A percentile compares a stretch with the other conserved stretches of the same genome.
These are phyloP conservation scores for Aspergillus nidulans DNA, from an alignment of 495 filamentous ascomycete genomes.

Conservation along the genomic window DNA sequence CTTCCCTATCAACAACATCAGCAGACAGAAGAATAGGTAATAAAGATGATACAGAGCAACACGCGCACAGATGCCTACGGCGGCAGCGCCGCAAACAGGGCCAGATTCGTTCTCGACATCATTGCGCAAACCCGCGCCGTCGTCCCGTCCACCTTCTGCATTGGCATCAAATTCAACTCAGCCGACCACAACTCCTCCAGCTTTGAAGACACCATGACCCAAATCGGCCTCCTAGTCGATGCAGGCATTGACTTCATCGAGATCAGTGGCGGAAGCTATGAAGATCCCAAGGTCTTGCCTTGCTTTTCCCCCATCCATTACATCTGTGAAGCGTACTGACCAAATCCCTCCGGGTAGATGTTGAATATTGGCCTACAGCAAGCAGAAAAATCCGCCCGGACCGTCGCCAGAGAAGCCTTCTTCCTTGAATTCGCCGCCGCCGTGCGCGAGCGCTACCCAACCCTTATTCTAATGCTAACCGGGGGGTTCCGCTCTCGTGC, in stretches of 20 bases:
- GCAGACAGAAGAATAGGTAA: not conserved
- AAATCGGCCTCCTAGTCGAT: slow-evolving; percentile 46
- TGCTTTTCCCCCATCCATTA: not conserved
- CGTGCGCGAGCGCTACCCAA: slow-evolving; percentile 40
- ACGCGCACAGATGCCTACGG: slow-evolving; percentile 46
- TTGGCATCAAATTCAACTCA: slow-evolving; percentile 62
- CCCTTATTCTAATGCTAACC: slow-evolving; percentile 46
- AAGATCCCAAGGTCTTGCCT: slow-evolving; percentile 42
- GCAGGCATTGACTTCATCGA: slow-evolving; percentile 61
- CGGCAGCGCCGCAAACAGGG: slow-evolving; percentile 40
- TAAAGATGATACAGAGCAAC: slow-evolving; percentile 31
- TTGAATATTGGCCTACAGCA: slow-evolving; percentile 23
- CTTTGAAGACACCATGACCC: slow-evolving; percentile 48
- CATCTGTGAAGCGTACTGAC: not conserved
- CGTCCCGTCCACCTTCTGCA: slow-evolving; percentile 45
- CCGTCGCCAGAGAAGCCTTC: slow-evolving; percentile 54
- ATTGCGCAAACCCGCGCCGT: slow-evolving; percentile 37
- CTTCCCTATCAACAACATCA: not conserved
- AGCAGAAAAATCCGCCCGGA: slow-evolving; percentile 24
- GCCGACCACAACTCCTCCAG: slow-evolving; percentile 47
- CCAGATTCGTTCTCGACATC: slow-evolving; percentile 46
- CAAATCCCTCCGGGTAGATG: not conserved
- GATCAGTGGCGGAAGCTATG: slow-evolving; percentile 56
- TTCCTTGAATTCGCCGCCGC: slow-evolving; percentile 54
- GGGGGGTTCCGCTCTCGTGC: slow-evolving; percentile 53